phyloP scores from a whole-genome alignment of 148 eudicot species.

The Agrostemma githago region DNA sequence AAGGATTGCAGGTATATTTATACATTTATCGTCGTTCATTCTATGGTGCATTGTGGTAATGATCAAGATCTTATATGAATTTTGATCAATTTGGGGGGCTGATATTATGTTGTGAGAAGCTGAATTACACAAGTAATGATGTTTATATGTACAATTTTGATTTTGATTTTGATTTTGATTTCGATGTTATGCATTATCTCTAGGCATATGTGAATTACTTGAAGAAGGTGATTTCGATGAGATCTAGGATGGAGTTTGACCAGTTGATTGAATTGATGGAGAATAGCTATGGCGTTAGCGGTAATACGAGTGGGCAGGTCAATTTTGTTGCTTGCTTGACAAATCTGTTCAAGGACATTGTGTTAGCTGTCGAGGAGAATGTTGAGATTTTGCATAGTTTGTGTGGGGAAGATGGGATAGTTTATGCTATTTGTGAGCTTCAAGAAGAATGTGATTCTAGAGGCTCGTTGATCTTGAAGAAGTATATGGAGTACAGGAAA shows the following conservation, averaged over 20 bases:
- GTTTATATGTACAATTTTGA: background rate
- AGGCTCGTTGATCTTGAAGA: slow-evolving; percentile 68
- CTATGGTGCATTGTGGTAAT: background rate
- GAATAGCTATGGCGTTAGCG: slow-evolving; percentile 24
- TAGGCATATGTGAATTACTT: slow-evolving; percentile 80
- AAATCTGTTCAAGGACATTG: slow-evolving; percentile 82
- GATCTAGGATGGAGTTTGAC: slow-evolving; percentile 80
- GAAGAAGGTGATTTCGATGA: slow-evolving; percentile 70
- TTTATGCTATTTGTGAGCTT: slow-evolving; percentile 84
- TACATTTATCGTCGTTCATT: background rate
- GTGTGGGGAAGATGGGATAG: slow-evolving; percentile 92
- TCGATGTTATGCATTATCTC: slow-evolving; percentile 21
- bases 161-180: slow-evolving; percentile 1
- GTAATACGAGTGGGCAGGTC: slow-evolving; percentile 29
- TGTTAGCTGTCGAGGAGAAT: slow-evolving; percentile 81
- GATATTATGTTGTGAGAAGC: background rate
- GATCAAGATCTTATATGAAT: background rate
- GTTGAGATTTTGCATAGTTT: slow-evolving; percentile 63
- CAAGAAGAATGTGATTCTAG: slow-evolving; percentile 95
- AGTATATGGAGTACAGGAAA: slow-evolving; percentile 80
- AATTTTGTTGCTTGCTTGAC: slow-evolving; percentile 83
- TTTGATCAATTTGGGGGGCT: background rate
- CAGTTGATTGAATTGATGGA: slow-evolving; percentile 66
- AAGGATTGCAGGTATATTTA: slow-evolving; percentile 73
- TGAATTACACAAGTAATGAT: background rate